Evolutionary conservation across 768 basidiomycete genomes (phyloP), one percentile per base, ranked within the genome.

Genomic region (Tricholoma furcatifolium): DNA sequence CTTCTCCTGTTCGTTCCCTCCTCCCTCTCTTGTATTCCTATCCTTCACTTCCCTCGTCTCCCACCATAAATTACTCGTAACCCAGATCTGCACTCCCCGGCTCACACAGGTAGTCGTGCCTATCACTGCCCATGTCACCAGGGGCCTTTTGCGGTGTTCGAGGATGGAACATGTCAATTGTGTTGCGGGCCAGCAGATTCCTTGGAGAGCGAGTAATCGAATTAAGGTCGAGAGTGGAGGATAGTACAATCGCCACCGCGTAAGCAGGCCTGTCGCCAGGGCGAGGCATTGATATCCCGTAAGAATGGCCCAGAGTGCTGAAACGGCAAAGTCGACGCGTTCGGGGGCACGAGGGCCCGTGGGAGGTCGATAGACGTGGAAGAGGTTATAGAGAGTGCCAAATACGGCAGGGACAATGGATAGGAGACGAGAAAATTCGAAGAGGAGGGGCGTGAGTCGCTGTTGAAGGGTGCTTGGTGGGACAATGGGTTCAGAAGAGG

Each of bases 181-280:
- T 4, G 94, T 97, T 3, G 91, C 87, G 2, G 93, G 92, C 94
- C 94, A 98, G 71, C 95, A 98, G 54, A 98, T 94, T 15, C 91
- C 91, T 65, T 98, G 96, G 0, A 98, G 76, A 0, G 92, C 95
- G 50, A 98, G 78, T 4, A 98, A 84, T 14, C 96, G 88, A 62
- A 97, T 89, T 56, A 98, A 82, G 1, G 94, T 92, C 4, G 95
- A 82, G 23, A 91, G 74, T 0, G 92, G 87, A 0, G 91, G 81
- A 66, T 98, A 98, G 71, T 97, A 96, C 0, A 89, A 78, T 18
- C 86, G 79, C 96, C 96, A 98, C 43, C 96, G 85, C 27, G 83
- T 82, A 21, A 95, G 80, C 0, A 98, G 83, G 10, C 96, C 95
- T 0, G 93, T 90, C 0, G 95, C 91, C 12, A 98, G 77, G 39